phyloP scores from a whole-genome alignment of 2,329 filamentous ascomycete species.

The Periconia digitata region DNA sequence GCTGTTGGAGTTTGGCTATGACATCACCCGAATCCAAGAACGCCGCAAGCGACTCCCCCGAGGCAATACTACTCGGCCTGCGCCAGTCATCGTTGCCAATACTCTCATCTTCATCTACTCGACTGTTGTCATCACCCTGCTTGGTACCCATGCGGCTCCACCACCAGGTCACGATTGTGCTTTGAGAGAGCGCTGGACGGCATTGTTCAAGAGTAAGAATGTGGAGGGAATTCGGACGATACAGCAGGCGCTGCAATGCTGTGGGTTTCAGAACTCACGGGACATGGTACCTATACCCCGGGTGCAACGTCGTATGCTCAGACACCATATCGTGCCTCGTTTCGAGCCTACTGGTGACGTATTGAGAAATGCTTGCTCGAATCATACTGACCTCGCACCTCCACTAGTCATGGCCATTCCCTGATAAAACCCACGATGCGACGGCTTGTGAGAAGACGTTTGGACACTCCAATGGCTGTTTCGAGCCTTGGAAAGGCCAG shows the following conservation, averaged over 20 bases:
- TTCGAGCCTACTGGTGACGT: no score
- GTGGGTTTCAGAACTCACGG: conserved; percentile 59
- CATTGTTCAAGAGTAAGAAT: conserved; percentile 57
- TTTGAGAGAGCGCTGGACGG: conserved; percentile 60
- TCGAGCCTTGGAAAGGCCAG: conserved; percentile 58
- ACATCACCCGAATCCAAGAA: conserved; percentile 36
- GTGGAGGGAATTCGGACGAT: conserved; percentile 56
- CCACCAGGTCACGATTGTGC: conserved; percentile 51
- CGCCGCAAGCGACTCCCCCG: conserved; percentile 30
- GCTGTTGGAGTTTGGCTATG: conserved; percentile 43
- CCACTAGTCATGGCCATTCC: conserved; percentile 67
- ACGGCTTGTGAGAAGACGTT: conserved; percentile 52
- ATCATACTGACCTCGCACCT: no score
- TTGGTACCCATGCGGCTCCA: conserved; percentile 47
- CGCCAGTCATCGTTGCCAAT: conserved; percentile 43
- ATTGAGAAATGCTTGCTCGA: no score
- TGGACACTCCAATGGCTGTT: conserved; percentile 52
- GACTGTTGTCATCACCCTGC: conserved; percentile 48
- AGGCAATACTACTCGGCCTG: conserved; percentile 36
- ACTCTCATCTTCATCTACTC: conserved; percentile 45
- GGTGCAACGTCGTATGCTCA: no score
- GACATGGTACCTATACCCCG: no score
- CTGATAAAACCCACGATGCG: conserved; percentile 30
- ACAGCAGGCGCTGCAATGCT: conserved; percentile 68
- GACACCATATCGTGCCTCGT: no score